A percentile compares a stretch with the other conserved stretches of the same genome.
Conservation (phyloP, 768 basidiomycete species). For the Mycena polygramma region DNA sequence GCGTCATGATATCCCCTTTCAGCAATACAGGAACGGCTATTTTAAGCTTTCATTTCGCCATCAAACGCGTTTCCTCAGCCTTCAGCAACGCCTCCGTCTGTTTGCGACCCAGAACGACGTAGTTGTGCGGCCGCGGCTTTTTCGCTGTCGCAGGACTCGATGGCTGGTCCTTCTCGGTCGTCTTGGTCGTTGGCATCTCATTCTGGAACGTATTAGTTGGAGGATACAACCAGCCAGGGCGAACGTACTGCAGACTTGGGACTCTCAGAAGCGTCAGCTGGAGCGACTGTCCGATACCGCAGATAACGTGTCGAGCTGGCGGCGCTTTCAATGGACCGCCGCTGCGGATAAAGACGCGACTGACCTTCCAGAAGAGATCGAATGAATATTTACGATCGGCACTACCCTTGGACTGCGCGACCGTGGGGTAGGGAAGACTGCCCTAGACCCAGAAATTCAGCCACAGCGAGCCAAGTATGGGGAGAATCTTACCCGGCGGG, state of each 20-base stretch:
- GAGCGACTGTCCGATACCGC: conserved; percentile 19
- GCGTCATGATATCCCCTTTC: too few species aligned
- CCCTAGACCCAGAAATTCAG: conserved; percentile 32
- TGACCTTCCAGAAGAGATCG: conserved; percentile 53
- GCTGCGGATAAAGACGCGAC: not conserved
- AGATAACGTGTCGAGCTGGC: conserved; percentile 19
- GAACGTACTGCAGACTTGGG: conserved; percentile 2
- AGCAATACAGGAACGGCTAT: too few species aligned
- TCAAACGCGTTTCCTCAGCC: conserved; percentile 1
- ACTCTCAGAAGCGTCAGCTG: conserved; percentile 11
- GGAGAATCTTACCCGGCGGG: conserved; percentile 23
- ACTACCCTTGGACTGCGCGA: conserved; percentile 54
- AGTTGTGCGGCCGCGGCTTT: conserved; percentile 10
- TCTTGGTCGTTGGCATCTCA: not conserved
- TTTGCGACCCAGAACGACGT: conserved; percentile 18
- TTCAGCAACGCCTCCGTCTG: conserved; percentile 13
- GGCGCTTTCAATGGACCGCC: not conserved
- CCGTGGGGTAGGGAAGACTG: conserved; percentile 53
- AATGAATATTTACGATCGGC: conserved; percentile 48
- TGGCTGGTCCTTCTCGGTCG: not conserved
- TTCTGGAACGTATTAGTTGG: not conserved
- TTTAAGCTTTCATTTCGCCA: too few species aligned
- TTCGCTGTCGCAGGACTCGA: not conserved
- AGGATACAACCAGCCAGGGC: too few species aligned
- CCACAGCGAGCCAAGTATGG: not conserved